Base-by-base conservation (phyloP, 1,139 yeast genomes). In the Candida smagusa region DNA sequence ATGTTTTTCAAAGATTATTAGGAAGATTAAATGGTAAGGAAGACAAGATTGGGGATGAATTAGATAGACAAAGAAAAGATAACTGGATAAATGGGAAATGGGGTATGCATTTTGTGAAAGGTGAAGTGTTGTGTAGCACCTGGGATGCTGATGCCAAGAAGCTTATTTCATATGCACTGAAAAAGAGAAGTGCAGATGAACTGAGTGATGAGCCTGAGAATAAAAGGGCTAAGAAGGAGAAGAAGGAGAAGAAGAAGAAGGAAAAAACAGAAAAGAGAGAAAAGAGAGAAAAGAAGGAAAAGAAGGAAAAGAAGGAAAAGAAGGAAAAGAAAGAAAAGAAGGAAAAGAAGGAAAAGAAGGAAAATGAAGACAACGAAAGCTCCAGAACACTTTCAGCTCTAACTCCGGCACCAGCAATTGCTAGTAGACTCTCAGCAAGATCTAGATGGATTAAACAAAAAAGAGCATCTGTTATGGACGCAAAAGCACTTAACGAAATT, bases 391-490 rank as follows among this genome's bases (percentile, higher is more conserved):
- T 36, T 16, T 24, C 25, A 5, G 39, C 43, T n/a, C 41, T 30
- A 28, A 28, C 38, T 5, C 35, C 43, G 28, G 37, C 34, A 35
- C 24, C 57, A 28, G 55, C 48, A 37, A 67, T 80, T 7, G 65
- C 81, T 5, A 79, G 88, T 2, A 74, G 95, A 54, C 65, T 84
- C 36, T 84, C 95, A 0, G 85, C 84, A 2, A 75, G 97, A 54
- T 82, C 95, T 12, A 81, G 79, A 56, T 89, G 88, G 82, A 89
- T 90, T 41, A 82, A 75, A 46, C 95, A 88, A 55, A 90, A 90
- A 57, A 74, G 92, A 52, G 95, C 95, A 6, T 89, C 97, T 1
- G 89, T 90, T 0, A 78, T 84, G 81, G 97, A 90, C 57, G 74
- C 84, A 9, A 82, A 87, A 56, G 89, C 96, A 19, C 74, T 90